Evolutionary conservation across 208 protist genomes (phyloP).

Genomic region (Spongospora subterranea): DNA sequence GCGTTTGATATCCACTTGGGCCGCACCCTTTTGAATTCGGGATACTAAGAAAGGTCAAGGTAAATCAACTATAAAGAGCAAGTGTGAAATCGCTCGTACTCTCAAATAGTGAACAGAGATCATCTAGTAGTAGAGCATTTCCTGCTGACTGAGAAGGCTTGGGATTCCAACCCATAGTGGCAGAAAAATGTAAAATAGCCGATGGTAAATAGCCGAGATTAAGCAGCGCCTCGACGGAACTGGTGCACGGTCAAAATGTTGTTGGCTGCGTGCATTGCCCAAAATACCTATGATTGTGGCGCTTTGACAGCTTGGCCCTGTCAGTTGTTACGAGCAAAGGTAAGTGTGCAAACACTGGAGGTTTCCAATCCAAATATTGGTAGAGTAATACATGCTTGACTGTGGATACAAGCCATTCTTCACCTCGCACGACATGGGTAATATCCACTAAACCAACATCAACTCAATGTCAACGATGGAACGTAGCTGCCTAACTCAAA

Average conservation of each 20-base stretch:
- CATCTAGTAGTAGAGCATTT: background rate
- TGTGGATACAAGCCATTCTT: constrained; percentile 23
- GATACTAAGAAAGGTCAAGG: background rate
- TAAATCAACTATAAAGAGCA: too few species aligned
- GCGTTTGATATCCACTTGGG: constrained; percentile 14
- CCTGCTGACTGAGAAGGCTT: background rate
- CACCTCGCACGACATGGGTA: constrained; percentile 61
- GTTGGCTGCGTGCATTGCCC: background rate
- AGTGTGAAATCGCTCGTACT: too few species aligned
- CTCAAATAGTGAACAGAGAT: background rate
- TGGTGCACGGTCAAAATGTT: background rate
- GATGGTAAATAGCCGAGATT: background rate
- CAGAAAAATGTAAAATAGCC: constrained; percentile 16
- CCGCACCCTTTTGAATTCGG: constrained; percentile 1
- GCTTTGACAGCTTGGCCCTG: constrained; percentile 42
- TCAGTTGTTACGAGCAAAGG: constrained; percentile 7
- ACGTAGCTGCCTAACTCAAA: background rate
- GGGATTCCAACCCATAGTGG: constrained; percentile 29
- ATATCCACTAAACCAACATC: constrained; percentile 46
- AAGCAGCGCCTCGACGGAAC: background rate
- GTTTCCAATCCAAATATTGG: background rate
- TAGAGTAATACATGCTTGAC: constrained; percentile 2
- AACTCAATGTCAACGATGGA: background rate
- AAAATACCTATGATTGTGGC: background rate
- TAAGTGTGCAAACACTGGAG: constrained; percentile 6